Base-by-base conservation (phyloP, 139 green algal genomes). In the Coccomyxa sp. region DNA sequence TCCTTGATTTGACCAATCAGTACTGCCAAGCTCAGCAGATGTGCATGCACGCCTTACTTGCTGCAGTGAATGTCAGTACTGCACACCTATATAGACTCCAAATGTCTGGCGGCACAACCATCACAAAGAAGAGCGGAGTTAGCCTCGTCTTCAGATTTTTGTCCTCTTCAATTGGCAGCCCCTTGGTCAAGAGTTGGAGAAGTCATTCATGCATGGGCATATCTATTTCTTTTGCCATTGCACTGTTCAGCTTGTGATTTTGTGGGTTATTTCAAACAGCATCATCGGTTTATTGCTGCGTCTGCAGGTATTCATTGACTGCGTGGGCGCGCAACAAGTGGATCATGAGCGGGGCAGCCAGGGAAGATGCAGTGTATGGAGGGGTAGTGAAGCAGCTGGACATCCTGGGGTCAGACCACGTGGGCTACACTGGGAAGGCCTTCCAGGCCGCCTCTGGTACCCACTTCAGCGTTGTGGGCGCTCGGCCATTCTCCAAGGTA, bases 391-490 rank as follows among this genome's bases (percentile, higher is more conserved):
- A 63, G 51, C 90, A 93, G 86, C 85, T 93, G 80, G 79, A 85
- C 51, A 85, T 82, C 25, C 86, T 94, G 58, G 86, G 90, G 0
- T 18, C 77, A 17, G 63, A 67, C 15, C 89, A 92, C 82, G 82
- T 92, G 30, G 90, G 90, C 17, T 92, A 88, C 80, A 63, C 68
- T 60, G 75, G 77, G 14, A 83, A 80, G 78, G 27, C 12, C 67
- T 67, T 92, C 75, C 57, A 79, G 4, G 13, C 51, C 51, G 9
- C 4, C 1, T 25, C 58, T 63, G 86, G 77, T 16, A 74, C 74
- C 23, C 63, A 74, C 4, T 76, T 92, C 30, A 88, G 81, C 32
- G 31, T 94, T 18, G 84, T 92, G 31, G 91, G 91, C 13, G 88
- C 78, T 13, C 57, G 91, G 60, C 91, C 91, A 0, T 94, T 94